phyloP scores from a whole-genome alignment of 2,329 filamentous ascomycete species.

The Pseudogymnoascus sp. region DNA sequence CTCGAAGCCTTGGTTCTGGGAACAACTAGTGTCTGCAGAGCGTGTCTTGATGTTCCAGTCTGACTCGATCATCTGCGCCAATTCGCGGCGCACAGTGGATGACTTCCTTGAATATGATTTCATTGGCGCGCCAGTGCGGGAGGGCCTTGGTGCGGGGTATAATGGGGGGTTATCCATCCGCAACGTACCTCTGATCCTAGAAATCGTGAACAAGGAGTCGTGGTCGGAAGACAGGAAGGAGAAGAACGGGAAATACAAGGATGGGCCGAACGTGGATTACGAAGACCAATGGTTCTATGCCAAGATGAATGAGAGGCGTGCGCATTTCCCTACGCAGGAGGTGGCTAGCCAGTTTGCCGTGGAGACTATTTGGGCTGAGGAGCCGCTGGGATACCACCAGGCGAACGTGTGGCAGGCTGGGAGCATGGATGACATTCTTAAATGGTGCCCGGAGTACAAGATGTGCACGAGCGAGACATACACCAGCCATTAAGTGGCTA shows the following conservation, averaged over 20 bases:
- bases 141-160: constrained; percentile 21
- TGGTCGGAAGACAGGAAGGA: constrained; percentile 2
- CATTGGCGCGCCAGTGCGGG: constrained; percentile 28
- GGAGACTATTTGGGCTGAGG: constrained; percentile 25
- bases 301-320: constrained; percentile 16
- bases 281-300: constrained; percentile 21
- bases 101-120: constrained; percentile 31
- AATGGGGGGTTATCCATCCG: constrained; percentile 33
- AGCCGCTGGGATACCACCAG: constrained; percentile 26
- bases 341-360: constrained; percentile 25
- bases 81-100: constrained; percentile 27
- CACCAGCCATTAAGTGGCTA: constrained; percentile 2
- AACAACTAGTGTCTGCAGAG: constrained; percentile 24
- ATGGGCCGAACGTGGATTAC: constrained; percentile 18
- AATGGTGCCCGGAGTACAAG: constrained; percentile 12
- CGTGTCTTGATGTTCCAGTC: constrained; percentile 30
- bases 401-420: constrained; percentile 20
- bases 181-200: constrained; percentile 28
- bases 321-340: constrained; percentile 21
- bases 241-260: neutral
- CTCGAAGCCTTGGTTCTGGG: constrained; percentile 27
- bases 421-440: constrained; percentile 5
- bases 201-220: constrained; percentile 20
- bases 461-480: constrained; percentile 11
- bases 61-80: constrained; percentile 30